A percentile compares a stretch with the other conserved stretches of the same genome.
Evolutionary conservation across 1,284 basidiomycete species (phyloP).

Genomic region (Sutorius eximius): DNA sequence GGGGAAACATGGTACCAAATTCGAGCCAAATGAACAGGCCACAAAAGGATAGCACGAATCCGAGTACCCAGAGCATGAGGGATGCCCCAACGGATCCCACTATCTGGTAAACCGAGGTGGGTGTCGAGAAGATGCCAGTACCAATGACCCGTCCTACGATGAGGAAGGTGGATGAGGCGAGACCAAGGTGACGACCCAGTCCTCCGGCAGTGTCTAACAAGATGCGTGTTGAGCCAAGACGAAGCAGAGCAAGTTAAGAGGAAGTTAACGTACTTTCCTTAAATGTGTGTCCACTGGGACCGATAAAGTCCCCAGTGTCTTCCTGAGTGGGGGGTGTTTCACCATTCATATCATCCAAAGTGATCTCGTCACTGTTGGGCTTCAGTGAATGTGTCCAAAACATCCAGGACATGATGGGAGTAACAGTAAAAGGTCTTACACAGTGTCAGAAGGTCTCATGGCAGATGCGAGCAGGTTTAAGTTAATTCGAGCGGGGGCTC

Average conservation of each 20-base stretch:
- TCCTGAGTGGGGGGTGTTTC: not conserved
- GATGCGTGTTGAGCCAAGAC: not conserved
- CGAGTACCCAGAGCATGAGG: slow-evolving; percentile 56
- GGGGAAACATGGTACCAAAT: slow-evolving; percentile 51
- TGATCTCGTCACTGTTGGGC: not conserved
- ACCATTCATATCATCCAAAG: not conserved
- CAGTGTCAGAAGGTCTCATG: too few relatives aligned
- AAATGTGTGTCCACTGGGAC: slow-evolving; percentile 30
- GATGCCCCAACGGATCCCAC: slow-evolving; percentile 53
- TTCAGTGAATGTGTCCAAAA: slow-evolving; percentile 5
- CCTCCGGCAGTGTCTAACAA: slow-evolving; percentile 44
- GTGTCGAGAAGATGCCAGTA: slow-evolving; percentile 64
- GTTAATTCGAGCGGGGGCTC: too few relatives aligned
- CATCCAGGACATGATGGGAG: slow-evolving; percentile 5
- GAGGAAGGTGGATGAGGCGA: slow-evolving; percentile 49
- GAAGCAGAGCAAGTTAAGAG: not conserved
- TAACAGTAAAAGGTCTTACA: not conserved
- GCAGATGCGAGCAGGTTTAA: too few relatives aligned
- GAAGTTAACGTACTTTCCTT: slow-evolving; percentile 25
- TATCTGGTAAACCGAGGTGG: slow-evolving; percentile 49
- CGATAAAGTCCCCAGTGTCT: slow-evolving; percentile 2
- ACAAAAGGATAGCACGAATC: slow-evolving; percentile 50
- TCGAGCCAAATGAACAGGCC: slow-evolving; percentile 58
- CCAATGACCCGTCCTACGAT: slow-evolving; percentile 56
- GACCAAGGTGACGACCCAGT: slow-evolving; percentile 50